A percentile compares a stretch with the other conserved stretches of the same genome.
Conservation (phyloP, 768 basidiomycete species). For the Collybia mongolica region DNA sequence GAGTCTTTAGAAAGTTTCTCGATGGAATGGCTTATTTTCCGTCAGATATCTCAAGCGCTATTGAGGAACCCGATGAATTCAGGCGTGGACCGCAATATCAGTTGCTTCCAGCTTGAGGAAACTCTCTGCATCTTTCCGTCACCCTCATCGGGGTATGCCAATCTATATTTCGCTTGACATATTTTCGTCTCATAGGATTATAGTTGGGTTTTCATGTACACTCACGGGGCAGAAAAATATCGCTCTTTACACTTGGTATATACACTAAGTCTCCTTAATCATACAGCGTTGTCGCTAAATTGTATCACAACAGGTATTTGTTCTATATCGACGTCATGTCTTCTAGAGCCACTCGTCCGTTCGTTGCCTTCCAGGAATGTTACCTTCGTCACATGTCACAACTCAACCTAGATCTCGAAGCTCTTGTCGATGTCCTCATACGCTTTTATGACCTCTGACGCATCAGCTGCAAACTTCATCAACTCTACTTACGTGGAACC, state of each 20-base stretch:
- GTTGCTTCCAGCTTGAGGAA: no score
- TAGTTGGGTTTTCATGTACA: slow-evolving; percentile 16
- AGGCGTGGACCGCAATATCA: no score
- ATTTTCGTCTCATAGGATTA: not conserved
- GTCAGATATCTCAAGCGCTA: not conserved
- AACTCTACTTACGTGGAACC: slow-evolving; percentile 15
- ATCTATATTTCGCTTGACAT: not conserved
- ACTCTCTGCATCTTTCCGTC: no score
- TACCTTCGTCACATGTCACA: slow-evolving; percentile 10
- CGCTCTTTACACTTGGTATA: slow-evolving; percentile 17
- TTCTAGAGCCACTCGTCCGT: slow-evolving; percentile 2
- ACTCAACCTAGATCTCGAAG: slow-evolving; percentile 13
- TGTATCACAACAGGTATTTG: slow-evolving; percentile 9
- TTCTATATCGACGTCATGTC: slow-evolving; percentile 17
- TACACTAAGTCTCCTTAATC: not conserved
- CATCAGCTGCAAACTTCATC: slow-evolving; percentile 13
- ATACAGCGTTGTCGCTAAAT: not conserved
- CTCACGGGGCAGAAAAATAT: slow-evolving; percentile 14
- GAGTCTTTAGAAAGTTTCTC: no score
- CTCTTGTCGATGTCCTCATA: slow-evolving; percentile 7
- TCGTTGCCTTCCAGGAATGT: slow-evolving; percentile 12
- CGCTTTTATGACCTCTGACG: slow-evolving; percentile 14
- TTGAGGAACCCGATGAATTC: not conserved
- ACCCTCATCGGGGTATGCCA: no score
- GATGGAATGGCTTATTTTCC: no score